Percentiles rank a stretch among this genome's conserved stretches.
phyloP scores from a whole-genome alignment of 139 green algal genomes.

The Coelastrella sp. region DNA sequence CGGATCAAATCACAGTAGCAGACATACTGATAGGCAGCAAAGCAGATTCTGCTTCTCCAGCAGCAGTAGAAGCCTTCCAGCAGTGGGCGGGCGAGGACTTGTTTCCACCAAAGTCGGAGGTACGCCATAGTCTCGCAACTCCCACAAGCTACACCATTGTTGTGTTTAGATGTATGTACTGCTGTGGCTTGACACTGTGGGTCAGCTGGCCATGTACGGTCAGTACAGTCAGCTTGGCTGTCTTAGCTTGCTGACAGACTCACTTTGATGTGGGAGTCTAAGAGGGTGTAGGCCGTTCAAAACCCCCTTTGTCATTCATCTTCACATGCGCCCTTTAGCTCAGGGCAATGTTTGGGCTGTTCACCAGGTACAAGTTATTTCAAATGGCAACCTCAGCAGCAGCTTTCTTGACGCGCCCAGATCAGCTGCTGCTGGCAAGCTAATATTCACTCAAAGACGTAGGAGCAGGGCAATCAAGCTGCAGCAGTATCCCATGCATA shows the following conservation, averaged over 20 bases:
- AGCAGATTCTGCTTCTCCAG: conserved; percentile 51
- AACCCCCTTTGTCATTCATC: no score
- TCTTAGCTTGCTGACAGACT: no score
- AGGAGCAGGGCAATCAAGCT: conserved; percentile 31
- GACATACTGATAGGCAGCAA: conserved; percentile 72
- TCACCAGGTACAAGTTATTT: not conserved
- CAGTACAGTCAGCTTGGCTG: no score
- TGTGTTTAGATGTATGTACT: no score
- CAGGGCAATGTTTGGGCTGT: no score
- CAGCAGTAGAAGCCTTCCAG: not conserved
- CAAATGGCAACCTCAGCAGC: not conserved
- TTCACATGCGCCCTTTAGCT: no score
- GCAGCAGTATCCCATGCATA: conserved; percentile 17
- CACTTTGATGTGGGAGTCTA: no score
- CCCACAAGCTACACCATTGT: not conserved
- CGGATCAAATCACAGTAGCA: conserved; percentile 64
- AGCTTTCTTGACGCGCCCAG: not conserved
- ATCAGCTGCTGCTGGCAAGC: not conserved
- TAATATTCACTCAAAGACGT: not conserved
- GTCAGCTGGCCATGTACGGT: no score
- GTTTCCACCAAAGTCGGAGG: conserved; percentile 63
- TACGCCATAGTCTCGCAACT: not conserved
- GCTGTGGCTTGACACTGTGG: no score
- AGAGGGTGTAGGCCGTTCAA: no score
- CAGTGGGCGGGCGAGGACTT: conserved; percentile 34